Conservation (phyloP, 306 rosid species). For the Delonix regia region DNA sequence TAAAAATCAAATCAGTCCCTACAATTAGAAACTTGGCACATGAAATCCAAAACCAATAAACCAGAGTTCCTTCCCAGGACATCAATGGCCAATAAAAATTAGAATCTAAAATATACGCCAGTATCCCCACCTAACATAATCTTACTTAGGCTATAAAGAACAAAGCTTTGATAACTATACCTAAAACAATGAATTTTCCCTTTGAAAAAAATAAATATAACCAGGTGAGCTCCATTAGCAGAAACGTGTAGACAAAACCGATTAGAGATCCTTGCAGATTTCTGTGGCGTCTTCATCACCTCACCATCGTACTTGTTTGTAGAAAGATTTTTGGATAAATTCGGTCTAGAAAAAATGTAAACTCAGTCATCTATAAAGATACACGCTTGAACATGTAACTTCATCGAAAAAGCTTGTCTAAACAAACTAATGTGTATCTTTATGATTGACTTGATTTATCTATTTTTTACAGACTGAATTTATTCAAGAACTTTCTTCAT, state of each 20-base stretch:
- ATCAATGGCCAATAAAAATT: constrained; percentile 22
- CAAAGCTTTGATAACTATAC: constrained; percentile 41
- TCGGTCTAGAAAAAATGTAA: neutral
- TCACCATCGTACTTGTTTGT: constrained; percentile 16
- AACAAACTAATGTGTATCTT: neutral
- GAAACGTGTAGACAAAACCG: constrained; percentile 1
- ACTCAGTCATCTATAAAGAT: neutral
- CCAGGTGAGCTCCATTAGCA: constrained; percentile 34
- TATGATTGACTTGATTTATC: neutral
- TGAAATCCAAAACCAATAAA: neutral
- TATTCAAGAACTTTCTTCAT: neutral
- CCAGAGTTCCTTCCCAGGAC: neutral
- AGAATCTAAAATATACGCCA: constrained; percentile 19
- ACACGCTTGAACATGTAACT: neutral
- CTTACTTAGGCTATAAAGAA: constrained; percentile 42
- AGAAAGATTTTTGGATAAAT: neutral
- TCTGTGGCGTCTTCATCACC: constrained; percentile 20
- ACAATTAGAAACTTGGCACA: constrained; percentile 23
- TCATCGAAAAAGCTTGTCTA: neutral
- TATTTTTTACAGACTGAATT: neutral
- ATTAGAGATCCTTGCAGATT: neutral
- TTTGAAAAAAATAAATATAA: constrained; percentile 16
- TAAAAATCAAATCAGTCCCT: neutral
- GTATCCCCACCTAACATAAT: constrained; percentile 30
- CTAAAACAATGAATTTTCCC: constrained; percentile 39